Evolutionary conservation across 139 green algal species (phyloP).

Genomic region (Closterium sp.): DNA sequence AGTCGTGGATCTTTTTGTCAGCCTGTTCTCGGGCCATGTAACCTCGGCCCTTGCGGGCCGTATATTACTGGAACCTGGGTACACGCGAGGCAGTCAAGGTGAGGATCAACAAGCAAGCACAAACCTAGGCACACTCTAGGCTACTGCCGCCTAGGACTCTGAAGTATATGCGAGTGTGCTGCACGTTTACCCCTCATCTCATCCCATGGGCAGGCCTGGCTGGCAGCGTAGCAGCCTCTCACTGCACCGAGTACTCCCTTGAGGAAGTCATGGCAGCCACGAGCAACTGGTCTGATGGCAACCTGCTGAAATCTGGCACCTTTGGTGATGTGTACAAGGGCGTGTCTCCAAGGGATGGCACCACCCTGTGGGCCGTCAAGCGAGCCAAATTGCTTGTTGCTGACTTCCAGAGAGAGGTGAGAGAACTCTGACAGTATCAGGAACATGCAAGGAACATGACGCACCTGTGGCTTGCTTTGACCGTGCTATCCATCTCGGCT

Average conservation of each 20-base stretch:
- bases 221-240: neutral
- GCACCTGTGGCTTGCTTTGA: too few relatives aligned
- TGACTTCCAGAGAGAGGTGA: neutral
- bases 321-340: neutral
- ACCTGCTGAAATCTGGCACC: neutral
- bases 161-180: too few relatives aligned
- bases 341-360: neutral
- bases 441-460: neutral
- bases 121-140: too few relatives aligned
- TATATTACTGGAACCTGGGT: too few relatives aligned
- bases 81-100: too few relatives aligned
- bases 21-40: too few relatives aligned
- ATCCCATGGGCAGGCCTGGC: neutral
- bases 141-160: too few relatives aligned
- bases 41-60: too few relatives aligned
- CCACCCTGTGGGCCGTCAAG: neutral
- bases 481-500: too few relatives aligned
- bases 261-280: neutral
- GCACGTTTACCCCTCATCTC: neutral
- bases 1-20: too few relatives aligned
- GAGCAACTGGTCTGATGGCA: neutral
- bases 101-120: too few relatives aligned
- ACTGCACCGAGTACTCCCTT: neutral
- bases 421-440: too few relatives aligned
- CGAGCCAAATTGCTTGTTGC: neutral